Evolutionary conservation across 2,329 filamentous ascomycete species (phyloP).

Genomic region (Thielaviopsis musarum): DNA sequence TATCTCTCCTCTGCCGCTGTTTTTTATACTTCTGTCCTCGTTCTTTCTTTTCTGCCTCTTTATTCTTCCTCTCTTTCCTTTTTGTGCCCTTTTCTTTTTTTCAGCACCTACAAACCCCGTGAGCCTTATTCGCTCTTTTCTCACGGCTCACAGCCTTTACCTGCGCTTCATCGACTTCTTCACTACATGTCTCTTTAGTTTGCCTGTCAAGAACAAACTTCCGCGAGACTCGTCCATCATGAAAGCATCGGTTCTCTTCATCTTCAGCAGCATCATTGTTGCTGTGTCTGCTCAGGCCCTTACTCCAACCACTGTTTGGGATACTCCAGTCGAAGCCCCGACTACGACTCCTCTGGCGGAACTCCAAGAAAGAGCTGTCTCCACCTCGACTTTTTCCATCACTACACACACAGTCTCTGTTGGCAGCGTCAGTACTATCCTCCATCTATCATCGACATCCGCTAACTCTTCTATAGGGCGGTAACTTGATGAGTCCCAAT

Average conservation of each 20-base stretch:
- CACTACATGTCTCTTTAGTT: background rate
- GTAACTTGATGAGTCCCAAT: slow-evolving; percentile 19
- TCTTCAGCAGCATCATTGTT: background rate
- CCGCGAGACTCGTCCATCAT: background rate
- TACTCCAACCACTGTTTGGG: background rate
- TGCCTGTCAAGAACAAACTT: background rate
- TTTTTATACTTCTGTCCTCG: background rate
- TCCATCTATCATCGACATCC: background rate
- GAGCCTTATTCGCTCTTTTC: background rate
- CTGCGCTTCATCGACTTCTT: background rate
- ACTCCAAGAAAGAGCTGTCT: background rate
- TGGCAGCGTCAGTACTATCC: slow-evolving; percentile 10
- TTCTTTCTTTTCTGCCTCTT: background rate
- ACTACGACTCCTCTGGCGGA: background rate
- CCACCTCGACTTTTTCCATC: background rate
- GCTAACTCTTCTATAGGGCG: slow-evolving; percentile 13
- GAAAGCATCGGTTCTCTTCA: background rate
- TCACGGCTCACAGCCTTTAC: background rate
- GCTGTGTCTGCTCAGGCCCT: background rate
- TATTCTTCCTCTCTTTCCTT: background rate
- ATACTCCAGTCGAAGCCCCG: background rate
- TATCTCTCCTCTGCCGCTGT: background rate
- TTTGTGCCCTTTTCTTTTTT: background rate
- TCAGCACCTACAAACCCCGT: background rate
- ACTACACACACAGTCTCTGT: slow-evolving; percentile 12